Conservation (phyloP, 306 rosid genomes). For the Trifolium dubium region DNA sequence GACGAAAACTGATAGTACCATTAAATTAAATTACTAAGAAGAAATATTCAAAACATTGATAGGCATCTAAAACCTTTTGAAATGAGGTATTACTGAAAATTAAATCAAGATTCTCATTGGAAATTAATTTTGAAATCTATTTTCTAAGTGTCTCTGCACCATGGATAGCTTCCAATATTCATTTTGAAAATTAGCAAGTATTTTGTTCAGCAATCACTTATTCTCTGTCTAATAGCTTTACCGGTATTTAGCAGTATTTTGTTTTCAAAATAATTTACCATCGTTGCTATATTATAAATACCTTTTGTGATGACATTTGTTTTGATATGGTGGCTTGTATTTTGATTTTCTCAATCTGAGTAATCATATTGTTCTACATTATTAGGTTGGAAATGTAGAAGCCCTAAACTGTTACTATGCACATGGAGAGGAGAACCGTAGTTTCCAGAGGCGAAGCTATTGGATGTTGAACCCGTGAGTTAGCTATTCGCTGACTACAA, state of each 20-base stretch:
- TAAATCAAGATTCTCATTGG: background rate
- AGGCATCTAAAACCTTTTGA: background rate
- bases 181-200: background rate
- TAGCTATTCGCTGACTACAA: slow-evolving; percentile 32
- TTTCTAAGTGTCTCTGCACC: background rate
- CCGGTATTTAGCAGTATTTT: slow-evolving; percentile 21
- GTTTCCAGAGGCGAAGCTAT: slow-evolving; percentile 92
- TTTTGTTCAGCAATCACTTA: slow-evolving; percentile 15
- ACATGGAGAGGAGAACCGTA: slow-evolving; percentile 88
- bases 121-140: background rate
- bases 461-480: slow-evolving; percentile 99
- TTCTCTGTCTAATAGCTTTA: slow-evolving; percentile 21
- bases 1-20: background rate
- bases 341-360: slow-evolving; percentile 37
- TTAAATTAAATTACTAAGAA: background rate
- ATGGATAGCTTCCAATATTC: background rate
- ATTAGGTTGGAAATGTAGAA: slow-evolving; percentile 90
- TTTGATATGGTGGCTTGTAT: slow-evolving; percentile 33
- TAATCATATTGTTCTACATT: slow-evolving; percentile 43
- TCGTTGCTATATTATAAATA: slow-evolving; percentile 20
- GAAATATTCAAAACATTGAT: background rate
- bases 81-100: background rate
- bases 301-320: slow-evolving; percentile 20
- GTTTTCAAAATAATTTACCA: slow-evolving; percentile 15
- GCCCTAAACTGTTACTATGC: slow-evolving; percentile 93